phyloP scores from a whole-genome alignment of 106 monocot species.

The Chionographis japonica region DNA sequence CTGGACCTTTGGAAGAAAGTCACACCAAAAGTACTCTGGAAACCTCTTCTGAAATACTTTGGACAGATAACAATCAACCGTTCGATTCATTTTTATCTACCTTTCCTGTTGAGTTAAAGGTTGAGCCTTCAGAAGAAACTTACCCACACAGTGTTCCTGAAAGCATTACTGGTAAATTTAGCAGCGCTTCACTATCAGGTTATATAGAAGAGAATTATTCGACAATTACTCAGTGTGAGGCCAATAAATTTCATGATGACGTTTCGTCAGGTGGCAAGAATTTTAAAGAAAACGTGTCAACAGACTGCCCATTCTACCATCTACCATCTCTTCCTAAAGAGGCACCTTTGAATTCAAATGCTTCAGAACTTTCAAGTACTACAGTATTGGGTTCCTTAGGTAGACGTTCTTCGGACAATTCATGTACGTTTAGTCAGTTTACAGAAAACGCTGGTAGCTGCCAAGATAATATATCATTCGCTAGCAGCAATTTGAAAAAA shows the following conservation, averaged over 20 bases:
- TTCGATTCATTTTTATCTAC: background rate
- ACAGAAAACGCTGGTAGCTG: background rate
- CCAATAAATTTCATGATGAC: background rate
- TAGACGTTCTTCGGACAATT: background rate
- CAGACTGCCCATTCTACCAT: background rate
- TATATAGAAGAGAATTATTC: background rate
- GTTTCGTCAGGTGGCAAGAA: background rate
- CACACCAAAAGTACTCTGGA: background rate
- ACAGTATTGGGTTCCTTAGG: constrained; percentile 5
- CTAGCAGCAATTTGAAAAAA: background rate
- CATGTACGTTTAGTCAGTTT: background rate
- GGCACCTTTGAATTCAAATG: background rate
- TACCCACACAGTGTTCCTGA: background rate
- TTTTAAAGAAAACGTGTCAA: background rate
- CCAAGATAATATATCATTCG: background rate
- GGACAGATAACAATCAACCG: background rate
- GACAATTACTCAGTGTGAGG: background rate
- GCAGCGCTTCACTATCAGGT: background rate
- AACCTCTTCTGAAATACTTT: background rate
- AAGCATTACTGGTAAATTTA: constrained; percentile 1
- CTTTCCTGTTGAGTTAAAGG: constrained; percentile 7
- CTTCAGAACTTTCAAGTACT: background rate
- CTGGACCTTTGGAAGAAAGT: constrained; percentile 21
- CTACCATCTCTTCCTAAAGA: constrained; percentile 1
- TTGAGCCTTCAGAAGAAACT: constrained; percentile 7